Evolutionary conservation across 805 yeast genomes (phyloP), one percentile per base, ranked within the genome.

Genomic region (Kazachstania psychrophila): DNA sequence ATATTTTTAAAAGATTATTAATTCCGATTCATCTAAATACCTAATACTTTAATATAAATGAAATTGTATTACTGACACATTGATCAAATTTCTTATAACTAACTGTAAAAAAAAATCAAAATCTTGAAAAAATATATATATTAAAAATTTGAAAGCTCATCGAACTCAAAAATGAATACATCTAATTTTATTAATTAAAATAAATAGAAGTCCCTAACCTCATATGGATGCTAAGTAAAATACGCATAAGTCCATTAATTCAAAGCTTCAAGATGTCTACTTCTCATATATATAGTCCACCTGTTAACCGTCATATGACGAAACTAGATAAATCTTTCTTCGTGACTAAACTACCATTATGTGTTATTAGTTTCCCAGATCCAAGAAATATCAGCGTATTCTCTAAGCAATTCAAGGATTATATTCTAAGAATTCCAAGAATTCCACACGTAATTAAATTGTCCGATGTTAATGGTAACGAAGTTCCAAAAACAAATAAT

Each of bases 321-420:
- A 68, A 52, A 12, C 67, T 89, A 28, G 92, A 89, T 58, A 69
- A 80, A 29, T 58, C 72, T 1, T 71, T 75, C 45, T 89, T 89
- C 62, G 51, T 62, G 6, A 67, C 66, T 12, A 60, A 65, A n/a
- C 61, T 83, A 11, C 70, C 73, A 1, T 61, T 86, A 15, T 73
- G 83, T 46, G 80, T 77, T 19, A 86, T 88, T 0, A 61, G 65
- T 34, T 75, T 89, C 49, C 76, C 79, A 4, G 77, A 87, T 37
- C 84, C 89, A 1, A 62, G 71, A 42, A 51, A 63, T 45, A 66
- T 86, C 22, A 77, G 84, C 5, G 49, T 50, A 2, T 79, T 87
- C 54, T 71, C 77, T n/a, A 79, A 77, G 49, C 47, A 58, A 3
- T 70, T 73, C 52, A 68, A 70, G 35, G 51, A 59, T 8, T 92